Percentiles rank a stretch among this genome's conserved stretches.
These are phyloP conservation scores for Mollisiaceae sp. DNA, from an alignment of 2,329 filamentous ascomycete genomes.

Conservation along the genomic window DNA sequence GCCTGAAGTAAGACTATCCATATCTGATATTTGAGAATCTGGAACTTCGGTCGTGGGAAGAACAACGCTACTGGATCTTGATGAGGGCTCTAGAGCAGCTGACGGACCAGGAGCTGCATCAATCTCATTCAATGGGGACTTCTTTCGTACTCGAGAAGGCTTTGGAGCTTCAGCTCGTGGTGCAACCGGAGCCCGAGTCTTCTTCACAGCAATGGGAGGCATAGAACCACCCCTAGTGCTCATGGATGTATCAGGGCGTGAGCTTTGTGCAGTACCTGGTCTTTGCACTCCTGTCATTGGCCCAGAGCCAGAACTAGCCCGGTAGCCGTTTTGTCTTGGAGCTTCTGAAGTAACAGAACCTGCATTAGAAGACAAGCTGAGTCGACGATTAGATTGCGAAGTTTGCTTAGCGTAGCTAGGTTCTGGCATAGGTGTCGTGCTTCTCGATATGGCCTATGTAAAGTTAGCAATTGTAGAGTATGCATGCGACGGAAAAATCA, in stretches of 20 bases:
- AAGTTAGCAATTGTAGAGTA: conserved; percentile 16
- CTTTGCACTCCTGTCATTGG: conserved; percentile 30
- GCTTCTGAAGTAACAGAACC: conserved; percentile 39
- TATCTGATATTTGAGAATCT: conserved; percentile 40
- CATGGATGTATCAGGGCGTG: conserved; percentile 50
- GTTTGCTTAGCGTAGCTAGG: conserved; percentile 33
- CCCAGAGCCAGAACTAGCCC: conserved; percentile 40
- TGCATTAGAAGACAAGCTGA: conserved; percentile 51
- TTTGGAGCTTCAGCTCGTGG: conserved; percentile 49
- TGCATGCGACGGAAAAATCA: too few species aligned
- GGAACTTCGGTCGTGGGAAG: conserved; percentile 19
- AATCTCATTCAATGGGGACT: conserved; percentile 35
- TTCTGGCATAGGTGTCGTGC: conserved; percentile 41
- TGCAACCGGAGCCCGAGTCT: conserved; percentile 57
- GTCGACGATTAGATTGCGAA: conserved; percentile 44
- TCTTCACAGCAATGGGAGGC: conserved; percentile 57
- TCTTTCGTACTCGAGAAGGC: conserved; percentile 35
- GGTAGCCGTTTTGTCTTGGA: conserved; percentile 28
- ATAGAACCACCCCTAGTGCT: conserved; percentile 47
- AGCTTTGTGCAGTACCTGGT: conserved; percentile 50
- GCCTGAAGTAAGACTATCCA: conserved; percentile 61
- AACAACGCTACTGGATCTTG: conserved; percentile 17
- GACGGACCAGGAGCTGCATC: background rate
- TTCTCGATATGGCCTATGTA: conserved; percentile 32
- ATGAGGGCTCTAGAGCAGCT: background rate